A percentile compares a stretch with the other conserved stretches of the same genome.
Conservation (phyloP, 1,139 yeast species). For the Yamadazyma atlantica region DNA sequence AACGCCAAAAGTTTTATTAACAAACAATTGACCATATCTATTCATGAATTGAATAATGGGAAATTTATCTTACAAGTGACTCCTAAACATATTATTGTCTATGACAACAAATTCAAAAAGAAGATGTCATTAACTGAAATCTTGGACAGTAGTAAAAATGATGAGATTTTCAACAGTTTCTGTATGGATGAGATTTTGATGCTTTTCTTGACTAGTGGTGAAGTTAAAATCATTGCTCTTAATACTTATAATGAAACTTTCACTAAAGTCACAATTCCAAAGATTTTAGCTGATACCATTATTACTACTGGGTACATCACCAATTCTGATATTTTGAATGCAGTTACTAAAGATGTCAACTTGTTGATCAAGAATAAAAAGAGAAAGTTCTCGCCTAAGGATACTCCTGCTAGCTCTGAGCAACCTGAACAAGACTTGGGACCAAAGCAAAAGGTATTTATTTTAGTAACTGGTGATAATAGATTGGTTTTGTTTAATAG, state of each 20-base stretch:
- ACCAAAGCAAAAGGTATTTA: conserved; percentile 51
- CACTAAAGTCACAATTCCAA: conserved; percentile 45
- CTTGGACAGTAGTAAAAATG: conserved; percentile 31
- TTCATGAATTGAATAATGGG: conserved; percentile 60
- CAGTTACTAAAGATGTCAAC: conserved; percentile 41
- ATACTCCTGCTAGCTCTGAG: conserved; percentile 5
- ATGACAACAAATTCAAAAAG: conserved; percentile 60
- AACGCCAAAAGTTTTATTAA: conserved; percentile 65
- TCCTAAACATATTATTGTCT: conserved; percentile 61
- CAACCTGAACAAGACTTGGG: conserved; percentile 18
- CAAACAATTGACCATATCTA: conserved; percentile 63
- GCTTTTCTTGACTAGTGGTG: conserved; percentile 57
- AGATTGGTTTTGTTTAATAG: conserved; percentile 64
- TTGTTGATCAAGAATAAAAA: conserved; percentile 30
- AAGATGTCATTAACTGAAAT: conserved; percentile 36
- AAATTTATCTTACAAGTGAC: conserved; percentile 74
- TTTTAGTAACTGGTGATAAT: conserved; percentile 76
- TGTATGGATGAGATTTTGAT: conserved; percentile 51
- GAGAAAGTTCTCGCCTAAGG: conserved; percentile 22
- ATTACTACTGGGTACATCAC: conserved; percentile 70
- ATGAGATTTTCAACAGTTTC: conserved; percentile 53
- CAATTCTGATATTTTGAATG: conserved; percentile 40
- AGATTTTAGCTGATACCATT: conserved; percentile 55
- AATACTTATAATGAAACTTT: conserved; percentile 42
- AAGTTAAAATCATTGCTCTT: conserved; percentile 46